phyloP scores from a whole-genome alignment of 2,329 filamentous ascomycete genomes.

The Mycosphaerella sp. region DNA sequence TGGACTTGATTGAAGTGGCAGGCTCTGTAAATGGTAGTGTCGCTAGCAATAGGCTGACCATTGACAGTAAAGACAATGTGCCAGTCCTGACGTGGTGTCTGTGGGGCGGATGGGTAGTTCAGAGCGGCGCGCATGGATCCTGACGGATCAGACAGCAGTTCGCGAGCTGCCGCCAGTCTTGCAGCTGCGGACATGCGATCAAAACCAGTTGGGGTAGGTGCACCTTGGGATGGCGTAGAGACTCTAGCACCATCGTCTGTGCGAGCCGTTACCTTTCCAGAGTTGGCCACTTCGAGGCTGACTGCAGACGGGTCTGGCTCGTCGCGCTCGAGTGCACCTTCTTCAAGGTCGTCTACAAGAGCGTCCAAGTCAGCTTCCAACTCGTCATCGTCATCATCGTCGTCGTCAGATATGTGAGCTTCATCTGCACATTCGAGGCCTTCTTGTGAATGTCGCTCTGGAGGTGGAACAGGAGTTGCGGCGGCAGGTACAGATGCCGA shows the following conservation, averaged over 20 bases:
- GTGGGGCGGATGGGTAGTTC: slow-evolving; percentile 79
- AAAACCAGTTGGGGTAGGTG: slow-evolving; percentile 30
- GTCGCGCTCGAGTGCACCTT: slow-evolving; percentile 70
- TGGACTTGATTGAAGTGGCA: slow-evolving; percentile 65
- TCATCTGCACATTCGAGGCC: slow-evolving; percentile 91
- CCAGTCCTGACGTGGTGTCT: slow-evolving; percentile 82
- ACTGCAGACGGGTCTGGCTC: slow-evolving; percentile 79
- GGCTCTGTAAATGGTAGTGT: slow-evolving; percentile 93
- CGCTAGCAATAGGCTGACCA: slow-evolving; percentile 73
- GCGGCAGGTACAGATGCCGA: slow-evolving; percentile 16
- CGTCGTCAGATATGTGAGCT: slow-evolving; percentile 69
- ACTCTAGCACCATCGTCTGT: slow-evolving; percentile 88
- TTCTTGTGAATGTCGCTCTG: slow-evolving; percentile 51
- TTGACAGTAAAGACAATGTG: slow-evolving; percentile 93
- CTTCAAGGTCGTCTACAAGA: slow-evolving; percentile 84
- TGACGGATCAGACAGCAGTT: slow-evolving; percentile 43
- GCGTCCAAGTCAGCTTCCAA: slow-evolving; percentile 62
- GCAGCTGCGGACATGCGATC: slow-evolving; percentile 30
- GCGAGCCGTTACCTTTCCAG: slow-evolving; percentile 80
- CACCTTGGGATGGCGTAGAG: slow-evolving; percentile 65
- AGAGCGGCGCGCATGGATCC: slow-evolving; percentile 51
- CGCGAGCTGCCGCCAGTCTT: slow-evolving; percentile 30
- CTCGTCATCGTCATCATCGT: slow-evolving; percentile 61
- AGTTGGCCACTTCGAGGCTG: slow-evolving; percentile 80
- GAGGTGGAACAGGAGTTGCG: slow-evolving; percentile 39